A percentile compares a stretch with the other conserved stretches of the same genome.
These are phyloP conservation scores for Candida insectalens DNA, from an alignment of 805 yeast species.

Conservation along the genomic window DNA sequence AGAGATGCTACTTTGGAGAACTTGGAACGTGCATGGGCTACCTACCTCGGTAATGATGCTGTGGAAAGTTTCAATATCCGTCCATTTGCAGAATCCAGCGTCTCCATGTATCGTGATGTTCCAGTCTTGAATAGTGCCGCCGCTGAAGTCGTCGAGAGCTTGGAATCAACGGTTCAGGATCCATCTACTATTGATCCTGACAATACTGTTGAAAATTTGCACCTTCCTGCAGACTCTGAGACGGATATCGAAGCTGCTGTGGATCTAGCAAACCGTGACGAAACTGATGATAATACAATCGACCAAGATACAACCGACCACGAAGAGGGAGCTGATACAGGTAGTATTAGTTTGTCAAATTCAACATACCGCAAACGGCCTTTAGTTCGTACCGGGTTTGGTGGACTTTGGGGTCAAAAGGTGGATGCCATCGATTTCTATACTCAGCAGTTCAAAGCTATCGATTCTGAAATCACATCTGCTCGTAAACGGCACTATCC, in stretches of 20 bases:
- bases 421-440: constrained; percentile 79
- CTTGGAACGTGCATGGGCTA: constrained; percentile 67
- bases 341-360: neutral
- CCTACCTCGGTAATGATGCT: constrained; percentile 39
- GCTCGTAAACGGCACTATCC: constrained; percentile 65
- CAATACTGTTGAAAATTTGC: neutral
- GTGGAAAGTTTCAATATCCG: constrained; percentile 15
- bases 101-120: neutral
- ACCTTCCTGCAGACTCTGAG: neutral
- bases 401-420: constrained; percentile 54
- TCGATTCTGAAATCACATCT: constrained; percentile 60
- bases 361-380: constrained; percentile 41
- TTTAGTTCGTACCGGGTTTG: constrained; percentile 43
- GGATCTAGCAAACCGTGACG: neutral
- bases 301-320: neutral
- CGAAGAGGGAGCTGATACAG: no score
- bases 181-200: neutral
- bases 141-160: no score
- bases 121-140: no score
- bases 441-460: constrained; percentile 52
- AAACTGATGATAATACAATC: neutral
- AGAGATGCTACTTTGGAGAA: constrained; percentile 43
- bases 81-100: constrained; percentile 12
- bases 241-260: neutral
- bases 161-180: neutral